Evolutionary conservation across 768 basidiomycete species (phyloP).

Genomic region (Psilocybe azurescens): DNA sequence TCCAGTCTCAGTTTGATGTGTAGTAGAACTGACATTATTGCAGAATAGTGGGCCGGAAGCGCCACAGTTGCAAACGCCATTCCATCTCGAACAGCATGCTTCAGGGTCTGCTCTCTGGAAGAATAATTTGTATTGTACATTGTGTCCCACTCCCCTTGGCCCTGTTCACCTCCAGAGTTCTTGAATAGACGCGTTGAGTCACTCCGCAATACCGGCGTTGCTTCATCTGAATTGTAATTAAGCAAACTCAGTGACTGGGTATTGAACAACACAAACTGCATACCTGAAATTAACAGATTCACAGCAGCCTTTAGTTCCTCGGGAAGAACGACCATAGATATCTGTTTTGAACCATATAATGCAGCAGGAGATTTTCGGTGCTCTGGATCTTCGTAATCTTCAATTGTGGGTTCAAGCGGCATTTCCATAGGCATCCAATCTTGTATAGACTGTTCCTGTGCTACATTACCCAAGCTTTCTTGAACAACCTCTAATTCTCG

Average conservation of each 20-base stretch:
- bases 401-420: slow-evolving; percentile 29
- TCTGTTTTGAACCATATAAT: slow-evolving; percentile 72
- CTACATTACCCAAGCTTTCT: neutral
- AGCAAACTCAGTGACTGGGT: slow-evolving; percentile 4
- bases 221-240: slow-evolving; percentile 50
- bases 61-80: slow-evolving; percentile 86
- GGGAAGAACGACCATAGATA: slow-evolving; percentile 77
- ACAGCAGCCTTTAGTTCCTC: slow-evolving; percentile 73
- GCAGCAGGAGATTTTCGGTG: slow-evolving; percentile 81
- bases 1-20: slow-evolving; percentile 70
- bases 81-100: slow-evolving; percentile 72
- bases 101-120: slow-evolving; percentile 58
- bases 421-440: slow-evolving; percentile 33
- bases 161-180: slow-evolving; percentile 32
- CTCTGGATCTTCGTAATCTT: slow-evolving; percentile 36
- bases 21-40: slow-evolving; percentile 74
- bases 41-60: slow-evolving; percentile 87
- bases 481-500: slow-evolving; percentile 60
- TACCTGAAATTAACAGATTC: slow-evolving; percentile 69
- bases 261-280: neutral
- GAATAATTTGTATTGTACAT: slow-evolving; percentile 64
- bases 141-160: slow-evolving; percentile 54
- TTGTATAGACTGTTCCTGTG: slow-evolving; percentile 16
- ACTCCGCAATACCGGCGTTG: slow-evolving; percentile 66
- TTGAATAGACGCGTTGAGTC: slow-evolving; percentile 78